phyloP scores from a whole-genome alignment of 2,329 filamentous ascomycete species.

The Fusarium xyrophilum region DNA sequence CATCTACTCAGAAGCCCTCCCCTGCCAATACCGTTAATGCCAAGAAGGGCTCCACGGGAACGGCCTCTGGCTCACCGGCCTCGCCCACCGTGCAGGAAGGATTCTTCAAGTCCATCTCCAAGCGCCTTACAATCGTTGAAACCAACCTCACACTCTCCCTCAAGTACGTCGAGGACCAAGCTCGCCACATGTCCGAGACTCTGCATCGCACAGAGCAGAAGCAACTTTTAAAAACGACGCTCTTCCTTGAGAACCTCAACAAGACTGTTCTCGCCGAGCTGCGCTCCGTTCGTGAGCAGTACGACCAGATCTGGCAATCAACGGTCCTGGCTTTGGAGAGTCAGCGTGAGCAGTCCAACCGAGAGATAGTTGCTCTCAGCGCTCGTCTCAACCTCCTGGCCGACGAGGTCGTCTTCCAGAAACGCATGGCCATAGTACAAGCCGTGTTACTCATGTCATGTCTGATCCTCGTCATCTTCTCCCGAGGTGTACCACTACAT shows the following conservation, averaged over 20 bases:
- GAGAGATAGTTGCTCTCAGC: conserved; percentile 83
- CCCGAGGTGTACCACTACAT: conserved; percentile 55
- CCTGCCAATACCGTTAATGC: conserved; percentile 23
- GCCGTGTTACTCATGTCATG: conserved; percentile 86
- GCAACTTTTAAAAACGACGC: conserved; percentile 81
- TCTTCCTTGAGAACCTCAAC: conserved; percentile 86
- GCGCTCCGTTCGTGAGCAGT: conserved; percentile 78
- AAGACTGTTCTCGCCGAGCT: conserved; percentile 84
- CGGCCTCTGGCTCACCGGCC: conserved; percentile 38
- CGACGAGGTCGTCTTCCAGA: conserved; percentile 88
- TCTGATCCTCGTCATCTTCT: conserved; percentile 86
- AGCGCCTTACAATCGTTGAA: conserved; percentile 89
- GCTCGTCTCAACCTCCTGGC: conserved; percentile 83
- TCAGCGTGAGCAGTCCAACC: conserved; percentile 83
- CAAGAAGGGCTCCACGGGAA: conserved; percentile 44
- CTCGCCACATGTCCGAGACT: conserved; percentile 84
- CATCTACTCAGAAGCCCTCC: conserved; percentile 21
- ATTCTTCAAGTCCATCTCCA: conserved; percentile 96
- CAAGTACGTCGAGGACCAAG: conserved; percentile 97
- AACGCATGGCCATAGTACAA: conserved; percentile 92
- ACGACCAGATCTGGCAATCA: conserved; percentile 96
- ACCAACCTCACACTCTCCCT: conserved; percentile 90
- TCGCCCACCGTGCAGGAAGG: conserved; percentile 92
- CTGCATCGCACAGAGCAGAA: conserved; percentile 86
- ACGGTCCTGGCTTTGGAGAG: conserved; percentile 90